phyloP scores from a whole-genome alignment of 2,329 filamentous ascomycete species.

The Fusarium chaquense region DNA sequence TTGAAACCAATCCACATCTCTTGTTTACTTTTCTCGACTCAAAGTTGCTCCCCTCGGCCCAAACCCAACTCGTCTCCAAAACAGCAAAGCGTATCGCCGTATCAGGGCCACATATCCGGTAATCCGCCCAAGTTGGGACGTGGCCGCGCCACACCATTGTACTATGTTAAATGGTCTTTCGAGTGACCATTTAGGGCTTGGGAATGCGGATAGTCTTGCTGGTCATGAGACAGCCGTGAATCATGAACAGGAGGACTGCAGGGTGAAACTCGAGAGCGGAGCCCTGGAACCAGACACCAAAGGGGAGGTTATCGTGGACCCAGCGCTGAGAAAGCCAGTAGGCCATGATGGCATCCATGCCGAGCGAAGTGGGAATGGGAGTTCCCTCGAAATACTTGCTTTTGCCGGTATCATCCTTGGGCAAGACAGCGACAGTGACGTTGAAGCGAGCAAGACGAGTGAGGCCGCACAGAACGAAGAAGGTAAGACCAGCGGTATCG shows the following conservation, averaged over 20 bases:
- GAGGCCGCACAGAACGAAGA: conserved; percentile 95
- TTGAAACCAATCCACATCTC: conserved; percentile 10
- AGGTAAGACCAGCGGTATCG: conserved; percentile 83
- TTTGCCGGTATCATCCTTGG: conserved; percentile 93
- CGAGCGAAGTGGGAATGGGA: conserved; percentile 90
- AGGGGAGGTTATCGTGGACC: conserved; percentile 82
- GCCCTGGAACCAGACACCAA: conserved; percentile 76
- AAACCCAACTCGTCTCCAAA: neutral
- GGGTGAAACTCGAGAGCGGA: conserved; percentile 86
- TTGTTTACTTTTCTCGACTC: conserved; percentile 9
- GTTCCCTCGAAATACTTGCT: conserved; percentile 97
- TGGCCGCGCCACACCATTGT: conserved; percentile 11
- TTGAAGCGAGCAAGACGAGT: conserved; percentile 97
- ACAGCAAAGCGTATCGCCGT: conserved; percentile 3
- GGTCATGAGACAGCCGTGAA: conserved; percentile 95
- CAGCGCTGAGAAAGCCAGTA: conserved; percentile 88
- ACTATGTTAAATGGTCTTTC: conserved; percentile 33
- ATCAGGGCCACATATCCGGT: conserved; percentile 5
- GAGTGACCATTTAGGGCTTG: conserved; percentile 71
- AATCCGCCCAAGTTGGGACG: conserved; percentile 2
- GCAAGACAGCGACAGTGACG: conserved; percentile 88
- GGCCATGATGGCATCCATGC: conserved; percentile 84
- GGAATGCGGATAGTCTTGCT: conserved; percentile 95
- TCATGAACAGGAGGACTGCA: conserved; percentile 79
- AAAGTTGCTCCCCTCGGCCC: neutral